A percentile compares a stretch with the other conserved stretches of the same genome.
Conservation (phyloP, 225 moss, liverwort and hornwort species). For the Pseudisothecium myosuroides region DNA sequence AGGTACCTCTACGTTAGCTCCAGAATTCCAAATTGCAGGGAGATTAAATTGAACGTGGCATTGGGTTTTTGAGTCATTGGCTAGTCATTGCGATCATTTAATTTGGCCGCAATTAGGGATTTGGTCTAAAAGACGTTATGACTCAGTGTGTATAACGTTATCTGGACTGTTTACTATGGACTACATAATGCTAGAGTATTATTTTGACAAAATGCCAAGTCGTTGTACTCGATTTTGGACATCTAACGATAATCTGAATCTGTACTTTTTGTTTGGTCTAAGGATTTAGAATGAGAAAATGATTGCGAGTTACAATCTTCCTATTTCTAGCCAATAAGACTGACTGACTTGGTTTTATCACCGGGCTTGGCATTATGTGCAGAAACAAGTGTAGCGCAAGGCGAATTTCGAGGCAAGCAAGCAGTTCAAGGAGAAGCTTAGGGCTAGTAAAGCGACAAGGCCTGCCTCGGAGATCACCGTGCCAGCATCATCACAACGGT, state of each 20-base stretch:
- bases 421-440: constrained; percentile 56
- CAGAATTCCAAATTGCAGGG: background rate
- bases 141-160: background rate
- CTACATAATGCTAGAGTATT: background rate
- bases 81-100: background rate
- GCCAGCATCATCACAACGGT: background rate
- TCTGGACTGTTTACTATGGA: background rate
- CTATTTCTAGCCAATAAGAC: background rate
- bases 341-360: background rate
- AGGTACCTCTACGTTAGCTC: background rate
- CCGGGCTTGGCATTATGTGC: background rate
- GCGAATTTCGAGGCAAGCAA: constrained; percentile 72
- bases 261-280: background rate
- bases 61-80: background rate
- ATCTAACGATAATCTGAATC: background rate
- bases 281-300: background rate
- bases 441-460: constrained; percentile 44
- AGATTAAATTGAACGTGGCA: background rate
- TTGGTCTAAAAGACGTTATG: background rate
- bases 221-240: background rate
- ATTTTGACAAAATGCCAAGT: background rate
- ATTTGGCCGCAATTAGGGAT: background rate
- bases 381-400: constrained; percentile 76
- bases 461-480: background rate
- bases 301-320: background rate